Conservation (phyloP, 2,329 filamentous ascomycete genomes). For the Colletotrichum coccodes region DNA sequence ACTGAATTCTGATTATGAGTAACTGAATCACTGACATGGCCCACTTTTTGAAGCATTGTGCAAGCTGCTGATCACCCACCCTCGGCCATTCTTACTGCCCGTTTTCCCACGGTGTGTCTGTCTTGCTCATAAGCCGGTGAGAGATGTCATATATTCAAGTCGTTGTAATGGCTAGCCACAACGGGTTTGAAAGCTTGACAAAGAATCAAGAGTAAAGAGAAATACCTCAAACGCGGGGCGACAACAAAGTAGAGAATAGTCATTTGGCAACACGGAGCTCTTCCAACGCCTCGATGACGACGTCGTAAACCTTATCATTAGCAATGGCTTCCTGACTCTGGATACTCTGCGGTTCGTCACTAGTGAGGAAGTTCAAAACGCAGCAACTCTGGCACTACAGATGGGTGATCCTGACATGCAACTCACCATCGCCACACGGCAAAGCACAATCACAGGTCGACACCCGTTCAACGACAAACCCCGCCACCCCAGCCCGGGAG, state of each 20-base stretch:
- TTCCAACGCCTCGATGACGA: constrained; percentile 28
- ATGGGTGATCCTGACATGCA: constrained; percentile 11
- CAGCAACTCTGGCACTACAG: constrained; percentile 14
- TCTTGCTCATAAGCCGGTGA: too few species aligned
- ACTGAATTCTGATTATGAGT: neutral
- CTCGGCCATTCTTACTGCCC: neutral
- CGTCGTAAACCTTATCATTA: constrained; percentile 18
- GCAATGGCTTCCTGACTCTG: constrained; percentile 19
- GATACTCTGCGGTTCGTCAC: neutral
- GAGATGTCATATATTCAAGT: too few species aligned
- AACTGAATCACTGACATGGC: neutral
- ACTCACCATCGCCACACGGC: constrained; percentile 18
- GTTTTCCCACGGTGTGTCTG: too few species aligned
- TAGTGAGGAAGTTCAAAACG: constrained; percentile 10
- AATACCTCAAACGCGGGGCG: neutral
- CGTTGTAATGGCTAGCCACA: neutral
- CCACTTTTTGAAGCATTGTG: neutral
- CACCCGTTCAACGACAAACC: neutral
- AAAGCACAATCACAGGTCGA: neutral
- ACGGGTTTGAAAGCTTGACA: too few species aligned
- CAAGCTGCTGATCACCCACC: neutral
- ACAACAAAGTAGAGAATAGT: neutral
- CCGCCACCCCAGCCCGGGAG: neutral
- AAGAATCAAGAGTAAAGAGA: neutral
- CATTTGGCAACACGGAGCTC: constrained; percentile 17